Evolutionary conservation across 257 asterid species (phyloP).

Genomic region (Gynochthodes officinalis): DNA sequence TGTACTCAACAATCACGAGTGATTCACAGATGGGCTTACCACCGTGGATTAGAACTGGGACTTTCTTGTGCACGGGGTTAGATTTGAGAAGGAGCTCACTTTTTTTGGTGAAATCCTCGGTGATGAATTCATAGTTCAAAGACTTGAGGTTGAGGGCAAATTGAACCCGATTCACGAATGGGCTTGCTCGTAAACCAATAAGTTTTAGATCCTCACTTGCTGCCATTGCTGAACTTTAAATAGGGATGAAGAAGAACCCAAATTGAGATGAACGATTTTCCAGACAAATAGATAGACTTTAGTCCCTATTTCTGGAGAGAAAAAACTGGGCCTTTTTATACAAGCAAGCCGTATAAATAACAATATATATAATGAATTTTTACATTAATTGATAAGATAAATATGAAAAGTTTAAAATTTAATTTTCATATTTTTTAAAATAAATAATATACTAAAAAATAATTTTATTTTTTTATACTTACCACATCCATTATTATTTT

Average conservation of each 20-base stretch:
- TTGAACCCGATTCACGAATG: constrained; percentile 23
- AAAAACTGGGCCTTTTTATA: too few relatives aligned
- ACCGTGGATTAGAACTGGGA: constrained; percentile 36
- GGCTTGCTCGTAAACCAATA: constrained; percentile 21
- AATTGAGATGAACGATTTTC: not conserved
- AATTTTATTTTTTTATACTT: too few relatives aligned
- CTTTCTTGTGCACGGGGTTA: constrained; percentile 33
- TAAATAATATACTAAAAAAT: too few relatives aligned
- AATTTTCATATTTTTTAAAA: too few relatives aligned
- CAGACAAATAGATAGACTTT: too few relatives aligned
- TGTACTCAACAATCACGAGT: constrained; percentile 30
- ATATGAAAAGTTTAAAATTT: too few relatives aligned
- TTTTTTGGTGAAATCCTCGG: constrained; percentile 14
- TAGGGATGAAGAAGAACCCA: not conserved
- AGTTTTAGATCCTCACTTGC: constrained; percentile 10
- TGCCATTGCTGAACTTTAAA: constrained; percentile 1
- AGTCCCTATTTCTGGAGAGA: too few relatives aligned
- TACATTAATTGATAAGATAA: too few relatives aligned
- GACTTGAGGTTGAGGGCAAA: constrained; percentile 37
- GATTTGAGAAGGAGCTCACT: constrained; percentile 37
- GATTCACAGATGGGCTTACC: constrained; percentile 32
- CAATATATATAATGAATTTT: too few relatives aligned
- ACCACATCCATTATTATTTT: too few relatives aligned
- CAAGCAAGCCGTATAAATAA: too few relatives aligned
- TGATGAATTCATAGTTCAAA: constrained; percentile 19